These are phyloP conservation scores for Periconia macrospinosa DNA, from an alignment of 2,329 filamentous ascomycete species.

Conservation along the genomic window DNA sequence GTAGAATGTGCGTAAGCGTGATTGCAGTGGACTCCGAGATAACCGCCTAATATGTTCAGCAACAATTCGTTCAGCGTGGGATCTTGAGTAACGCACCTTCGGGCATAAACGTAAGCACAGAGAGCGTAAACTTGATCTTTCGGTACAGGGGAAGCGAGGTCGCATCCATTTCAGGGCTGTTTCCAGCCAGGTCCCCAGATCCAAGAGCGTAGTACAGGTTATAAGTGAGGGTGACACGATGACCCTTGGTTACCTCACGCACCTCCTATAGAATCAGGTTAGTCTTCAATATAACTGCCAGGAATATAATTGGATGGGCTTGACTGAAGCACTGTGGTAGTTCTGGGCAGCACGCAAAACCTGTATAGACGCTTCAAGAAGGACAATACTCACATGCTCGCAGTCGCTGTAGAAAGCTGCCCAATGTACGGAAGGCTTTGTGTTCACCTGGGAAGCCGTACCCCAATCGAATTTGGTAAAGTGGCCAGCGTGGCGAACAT, in stretches of 20 bases:
- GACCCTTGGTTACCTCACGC: neutral
- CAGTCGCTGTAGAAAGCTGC: conserved; percentile 58
- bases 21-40: conserved; percentile 50
- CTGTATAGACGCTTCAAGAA: conserved; percentile 50
- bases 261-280: conserved; percentile 29
- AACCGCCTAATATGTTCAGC: conserved; percentile 38
- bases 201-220: conserved; percentile 54
- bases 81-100: conserved; percentile 27
- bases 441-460: neutral
- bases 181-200: conserved; percentile 31
- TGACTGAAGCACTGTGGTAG: no score
- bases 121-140: conserved; percentile 33
- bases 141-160: conserved; percentile 41
- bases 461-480: conserved; percentile 48
- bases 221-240: conserved; percentile 52
- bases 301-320: no score
- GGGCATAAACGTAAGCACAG: conserved; percentile 39
- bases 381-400: conserved; percentile 44
- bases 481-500: conserved; percentile 46
- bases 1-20: conserved; percentile 53
- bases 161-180: conserved; percentile 30
- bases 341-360: conserved; percentile 55
- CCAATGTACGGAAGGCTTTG: conserved; percentile 42
- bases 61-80: conserved; percentile 1
- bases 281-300: no score